Base-by-base conservation (phyloP, 257 asterid genomes). In the Primulina eburnea region DNA sequence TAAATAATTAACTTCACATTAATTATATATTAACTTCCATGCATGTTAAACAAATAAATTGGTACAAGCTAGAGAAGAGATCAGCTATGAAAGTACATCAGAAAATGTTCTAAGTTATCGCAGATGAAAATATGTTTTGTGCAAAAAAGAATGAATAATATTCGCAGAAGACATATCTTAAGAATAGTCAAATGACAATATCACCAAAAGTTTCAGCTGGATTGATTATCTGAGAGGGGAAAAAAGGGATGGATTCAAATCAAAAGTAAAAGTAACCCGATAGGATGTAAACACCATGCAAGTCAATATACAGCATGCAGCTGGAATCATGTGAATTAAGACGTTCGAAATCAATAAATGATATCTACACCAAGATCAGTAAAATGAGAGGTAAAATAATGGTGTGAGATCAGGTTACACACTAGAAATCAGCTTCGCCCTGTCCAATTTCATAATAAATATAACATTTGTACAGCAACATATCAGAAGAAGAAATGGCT, bases 121-220 rank as follows among this genome's bases (percentile, higher is more conserved):
- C n/a, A n/a, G n/a, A n/a, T n/a, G n/a, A n/a, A n/a, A n/a, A n/a
- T n/a, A n/a, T n/a, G n/a, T n/a, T n/a, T n/a, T n/a, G n/a, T n/a
- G n/a, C n/a, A n/a, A n/a, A 21, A 21, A 70, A 52, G 3, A 40
- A 71, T 52, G 65, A 74, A 67, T 62, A 43, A 2, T 12, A 12
- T 12, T 4, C 4, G 79, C 40, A 73, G 26, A 71, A 76, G 73
- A 80, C 69, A 67, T 60, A 70, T 84, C 99, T 91, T 88, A 94
- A 97, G 97, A 95, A 77, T 93, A 93, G 79, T 93, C 99, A 79
- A 1, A 93, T 93, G 73, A 90, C 96, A 68, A 93, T 94, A 82
- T 94, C 97, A n/a, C 99, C 99, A 81, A 94, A 94, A 64, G 99
- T 94, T 82, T 94, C 99, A 73, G 99, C 97, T 65, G 97, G n/a